Evolutionary conservation across 148 eudicot genomes (phyloP).

Genomic region (Linanthus parryae): DNA sequence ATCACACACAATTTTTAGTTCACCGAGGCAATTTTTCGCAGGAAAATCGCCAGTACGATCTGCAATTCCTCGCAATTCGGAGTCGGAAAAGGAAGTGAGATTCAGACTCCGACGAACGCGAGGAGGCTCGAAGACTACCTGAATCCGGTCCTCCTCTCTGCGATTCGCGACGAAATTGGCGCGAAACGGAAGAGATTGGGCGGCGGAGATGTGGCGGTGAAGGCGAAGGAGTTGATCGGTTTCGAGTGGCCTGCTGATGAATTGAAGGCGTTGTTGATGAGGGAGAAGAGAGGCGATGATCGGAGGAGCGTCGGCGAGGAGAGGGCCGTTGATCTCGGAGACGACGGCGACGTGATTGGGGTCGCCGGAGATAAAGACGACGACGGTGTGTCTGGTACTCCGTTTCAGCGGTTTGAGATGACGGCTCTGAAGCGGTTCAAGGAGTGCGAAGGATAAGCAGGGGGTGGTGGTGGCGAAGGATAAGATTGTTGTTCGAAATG

Average conservation of each 20-base stretch:
- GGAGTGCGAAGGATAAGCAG: conserved; percentile 2
- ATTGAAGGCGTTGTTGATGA: conserved; percentile 3
- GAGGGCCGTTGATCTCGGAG: background rate
- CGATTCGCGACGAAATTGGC: conserved; percentile 9
- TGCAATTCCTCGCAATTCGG: background rate
- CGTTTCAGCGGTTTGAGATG: conserved; percentile 14
- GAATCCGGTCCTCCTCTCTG: conserved; percentile 18
- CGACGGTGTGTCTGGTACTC: background rate
- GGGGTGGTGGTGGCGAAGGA: background rate
- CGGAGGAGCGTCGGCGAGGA: background rate
- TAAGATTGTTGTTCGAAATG: too few species aligned
- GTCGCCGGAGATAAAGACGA: background rate
- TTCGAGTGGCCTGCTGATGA: conserved; percentile 15
- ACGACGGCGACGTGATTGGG: background rate
- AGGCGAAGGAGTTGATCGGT: background rate
- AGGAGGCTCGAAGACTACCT: conserved; percentile 19
- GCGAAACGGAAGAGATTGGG: conserved; percentile 5
- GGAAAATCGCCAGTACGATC: background rate
- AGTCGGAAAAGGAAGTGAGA: background rate
- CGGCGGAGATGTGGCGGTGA: background rate
- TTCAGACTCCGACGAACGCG: background rate
- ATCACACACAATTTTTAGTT: background rate
- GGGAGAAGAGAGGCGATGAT: conserved; percentile 1
- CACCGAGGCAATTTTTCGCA: background rate
- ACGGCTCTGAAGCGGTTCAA: conserved; percentile 13